Evolutionary conservation across 2,329 filamentous ascomycete genomes (phyloP), one percentile per base, ranked within the genome.

Genomic region (Aureobasidium sp.): DNA sequence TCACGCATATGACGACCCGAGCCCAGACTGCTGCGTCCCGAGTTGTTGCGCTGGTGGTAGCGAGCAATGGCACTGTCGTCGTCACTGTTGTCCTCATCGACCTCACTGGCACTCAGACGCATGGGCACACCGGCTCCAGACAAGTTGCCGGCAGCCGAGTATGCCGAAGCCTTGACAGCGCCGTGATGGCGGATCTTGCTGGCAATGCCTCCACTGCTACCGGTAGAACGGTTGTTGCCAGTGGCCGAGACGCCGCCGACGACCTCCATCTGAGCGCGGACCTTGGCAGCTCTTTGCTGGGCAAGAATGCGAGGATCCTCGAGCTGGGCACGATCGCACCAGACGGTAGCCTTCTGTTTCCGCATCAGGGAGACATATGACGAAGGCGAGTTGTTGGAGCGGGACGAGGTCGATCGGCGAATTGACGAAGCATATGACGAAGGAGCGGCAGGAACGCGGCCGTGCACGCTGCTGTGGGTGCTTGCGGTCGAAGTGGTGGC

Each of bases 261-360:
- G 8, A 97, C 87, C 76, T 97, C 91, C 69, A 89, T 85, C 62
- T 87, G 87, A 14, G 94, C 94, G 53, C 91, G 83, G 78, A 90
- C 86, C 79, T 94, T 96, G 63, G 92, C 94, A 41, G 89, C 88
- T 63, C 89, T 85, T 74, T 96, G 91, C 70, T 92, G 88, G 31
- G 91, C 91, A 4, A 88, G 78, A 62, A 94, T 78, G 56, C 91
- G 84, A 0, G 93, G 90, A 73, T 99, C 94, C 75, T 97, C 91
- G 65, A 90, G 87, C 74, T 99, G 94, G 11, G 93, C 84, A 60
- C 92, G 88, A 72, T 97, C 94, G 78, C 92, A 97, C 94, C 94
- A 99, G 5, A 99, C 94, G 0, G 94, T 99, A 36, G 91, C 94
- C 74, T 97, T 97, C 76, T 99, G 94, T 74, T 92, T 93, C 65